phyloP scores from a whole-genome alignment of 2,329 filamentous ascomycete genomes.

The Aspergillus sp. region DNA sequence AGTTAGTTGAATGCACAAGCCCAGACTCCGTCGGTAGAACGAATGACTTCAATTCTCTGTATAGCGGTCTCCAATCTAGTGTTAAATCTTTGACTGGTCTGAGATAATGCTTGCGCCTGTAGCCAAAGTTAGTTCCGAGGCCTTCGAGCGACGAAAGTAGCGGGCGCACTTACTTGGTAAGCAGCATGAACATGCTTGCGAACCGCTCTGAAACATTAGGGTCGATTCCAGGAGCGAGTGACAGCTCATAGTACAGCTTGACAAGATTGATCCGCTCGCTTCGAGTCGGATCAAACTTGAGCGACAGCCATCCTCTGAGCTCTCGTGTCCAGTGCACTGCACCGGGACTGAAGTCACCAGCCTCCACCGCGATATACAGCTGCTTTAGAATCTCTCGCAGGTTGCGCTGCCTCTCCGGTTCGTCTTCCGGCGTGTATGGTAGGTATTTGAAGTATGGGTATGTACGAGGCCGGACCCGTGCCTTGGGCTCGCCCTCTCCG shows the following conservation, averaged over 20 bases:
- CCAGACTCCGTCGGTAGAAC: slow-evolving; percentile 81
- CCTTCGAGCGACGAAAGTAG: background rate
- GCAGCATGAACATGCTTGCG: slow-evolving; percentile 90
- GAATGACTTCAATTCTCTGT: slow-evolving; percentile 87
- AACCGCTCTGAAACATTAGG: slow-evolving; percentile 81
- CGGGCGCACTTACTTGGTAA: slow-evolving; percentile 74
- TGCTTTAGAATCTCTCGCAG: slow-evolving; percentile 88
- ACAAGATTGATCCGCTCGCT: slow-evolving; percentile 81
- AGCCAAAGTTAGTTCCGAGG: slow-evolving; percentile 24
- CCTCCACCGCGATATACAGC: slow-evolving; percentile 86
- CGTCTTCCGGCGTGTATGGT: slow-evolving; percentile 84
- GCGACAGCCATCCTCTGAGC: slow-evolving; percentile 87
- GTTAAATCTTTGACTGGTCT: slow-evolving; percentile 85
- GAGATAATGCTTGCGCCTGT: slow-evolving; percentile 90
- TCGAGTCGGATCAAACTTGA: slow-evolving; percentile 95
- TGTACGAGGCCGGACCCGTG: slow-evolving; percentile 76
- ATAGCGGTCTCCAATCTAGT: slow-evolving; percentile 91
- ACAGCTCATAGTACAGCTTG: slow-evolving; percentile 90
- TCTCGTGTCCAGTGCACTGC: slow-evolving; percentile 97
- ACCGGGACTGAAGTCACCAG: slow-evolving; percentile 91
- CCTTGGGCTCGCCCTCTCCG: slow-evolving; percentile 60
- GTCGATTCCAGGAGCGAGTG: slow-evolving; percentile 87
- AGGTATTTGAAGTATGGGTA: slow-evolving; percentile 91
- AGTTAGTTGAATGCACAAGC: slow-evolving; percentile 61
- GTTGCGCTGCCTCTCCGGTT: slow-evolving; percentile 73